phyloP scores from a whole-genome alignment of 495 filamentous ascomycete genomes.

The Penicillium nucicola region DNA sequence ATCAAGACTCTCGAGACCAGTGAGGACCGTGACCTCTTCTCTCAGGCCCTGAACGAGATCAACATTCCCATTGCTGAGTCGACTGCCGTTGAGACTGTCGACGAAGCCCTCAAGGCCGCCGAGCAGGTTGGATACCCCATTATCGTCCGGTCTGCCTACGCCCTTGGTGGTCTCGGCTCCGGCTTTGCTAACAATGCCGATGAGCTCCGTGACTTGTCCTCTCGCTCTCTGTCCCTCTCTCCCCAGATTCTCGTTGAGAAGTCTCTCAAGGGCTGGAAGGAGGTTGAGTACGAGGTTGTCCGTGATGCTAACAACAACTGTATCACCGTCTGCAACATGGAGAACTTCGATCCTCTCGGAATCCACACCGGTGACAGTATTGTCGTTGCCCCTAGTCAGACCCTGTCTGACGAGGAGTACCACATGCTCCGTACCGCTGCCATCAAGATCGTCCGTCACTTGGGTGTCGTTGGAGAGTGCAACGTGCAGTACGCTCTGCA shows the following conservation, averaged over 20 bases:
- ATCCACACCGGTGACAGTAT: conserved; percentile 98
- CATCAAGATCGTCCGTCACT: conserved; percentile 92
- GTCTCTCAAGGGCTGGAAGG: conserved; percentile 99
- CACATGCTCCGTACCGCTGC: conserved; percentile 97
- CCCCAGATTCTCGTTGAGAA: conserved; percentile 98
- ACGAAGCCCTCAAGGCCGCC: conserved; percentile 86
- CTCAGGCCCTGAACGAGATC: conserved; percentile 88
- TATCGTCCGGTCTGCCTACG: conserved; percentile 95
- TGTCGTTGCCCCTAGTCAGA: conserved; percentile 93
- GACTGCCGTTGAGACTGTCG: conserved; percentile 83
- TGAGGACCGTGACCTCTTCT: conserved; percentile 94
- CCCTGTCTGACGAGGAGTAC: conserved; percentile 94
- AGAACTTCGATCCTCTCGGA: conserved; percentile 96
- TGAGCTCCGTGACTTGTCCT: conserved; percentile 88
- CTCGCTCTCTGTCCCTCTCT: conserved; percentile 88
- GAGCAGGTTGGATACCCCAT: conserved; percentile 90
- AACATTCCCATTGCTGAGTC: conserved; percentile 96
- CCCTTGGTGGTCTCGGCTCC: conserved; percentile 90
- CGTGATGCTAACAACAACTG: conserved; percentile 94
- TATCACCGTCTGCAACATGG: conserved; percentile 99
- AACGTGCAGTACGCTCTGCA: conserved; percentile 98
- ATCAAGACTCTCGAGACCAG: conserved; percentile 90
- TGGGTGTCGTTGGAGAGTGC: conserved; percentile 95
- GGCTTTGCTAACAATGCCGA: conserved; percentile 95
- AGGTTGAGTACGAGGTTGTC: conserved; percentile 97